phyloP scores from a whole-genome alignment of 495 filamentous ascomycete species.

The Physcia stellaris region DNA sequence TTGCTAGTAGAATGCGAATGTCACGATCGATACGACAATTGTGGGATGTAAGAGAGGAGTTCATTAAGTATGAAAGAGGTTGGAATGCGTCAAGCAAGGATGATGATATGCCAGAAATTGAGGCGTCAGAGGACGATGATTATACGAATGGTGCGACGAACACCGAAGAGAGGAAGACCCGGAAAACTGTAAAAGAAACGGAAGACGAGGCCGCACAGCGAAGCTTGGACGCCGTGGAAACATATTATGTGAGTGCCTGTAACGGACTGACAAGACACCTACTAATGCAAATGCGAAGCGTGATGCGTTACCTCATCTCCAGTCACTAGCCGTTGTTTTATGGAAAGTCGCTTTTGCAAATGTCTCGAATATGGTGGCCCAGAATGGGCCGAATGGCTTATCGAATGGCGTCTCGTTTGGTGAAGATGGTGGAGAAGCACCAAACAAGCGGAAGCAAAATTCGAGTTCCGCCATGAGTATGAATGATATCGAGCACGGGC shows the following conservation, averaged over 20 bases:
- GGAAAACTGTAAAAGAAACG: conserved; percentile 34
- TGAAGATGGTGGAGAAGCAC: conserved; percentile 12
- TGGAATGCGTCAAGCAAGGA: conserved; percentile 46
- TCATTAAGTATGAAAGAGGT: conserved; percentile 80
- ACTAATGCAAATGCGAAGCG: no score
- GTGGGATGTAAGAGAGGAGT: conserved; percentile 85
- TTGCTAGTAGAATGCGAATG: conserved; percentile 77
- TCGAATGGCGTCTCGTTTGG: conserved; percentile 24
- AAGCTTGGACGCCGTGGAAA: conserved; percentile 60
- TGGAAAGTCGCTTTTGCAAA: conserved; percentile 75
- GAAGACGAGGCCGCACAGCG: conserved; percentile 42
- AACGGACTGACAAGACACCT: no score
- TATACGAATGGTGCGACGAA: conserved; percentile 15
- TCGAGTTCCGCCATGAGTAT: conserved; percentile 11
- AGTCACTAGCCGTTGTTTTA: conserved; percentile 87
- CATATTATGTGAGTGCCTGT: conserved; percentile 77
- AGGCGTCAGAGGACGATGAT: conserved; percentile 1
- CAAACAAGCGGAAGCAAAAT: conserved; percentile 17
- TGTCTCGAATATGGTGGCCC: conserved; percentile 45
- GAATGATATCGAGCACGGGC: conserved; percentile 21
- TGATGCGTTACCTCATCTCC: conserved; percentile 66
- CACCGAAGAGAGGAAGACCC: conserved; percentile 17
- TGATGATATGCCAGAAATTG: conserved; percentile 24
- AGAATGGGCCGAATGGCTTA: conserved; percentile 34
- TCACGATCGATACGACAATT: conserved; percentile 82